Conservation (phyloP, 2,329 filamentous ascomycete species). For the Raffaelea albimanens region DNA sequence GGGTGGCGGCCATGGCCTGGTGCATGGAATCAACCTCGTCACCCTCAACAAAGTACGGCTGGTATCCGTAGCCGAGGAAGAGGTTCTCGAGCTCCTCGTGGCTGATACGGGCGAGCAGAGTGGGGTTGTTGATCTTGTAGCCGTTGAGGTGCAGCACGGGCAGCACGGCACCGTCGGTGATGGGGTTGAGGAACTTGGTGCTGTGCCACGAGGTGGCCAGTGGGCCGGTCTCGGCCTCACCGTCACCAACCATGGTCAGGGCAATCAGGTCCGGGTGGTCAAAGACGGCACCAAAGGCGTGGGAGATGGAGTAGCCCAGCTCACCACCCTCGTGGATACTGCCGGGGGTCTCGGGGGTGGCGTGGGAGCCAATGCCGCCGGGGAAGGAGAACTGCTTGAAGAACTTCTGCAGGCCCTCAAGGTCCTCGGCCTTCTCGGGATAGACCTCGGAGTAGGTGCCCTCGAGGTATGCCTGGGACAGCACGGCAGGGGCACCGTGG, state of each 20-base stretch:
- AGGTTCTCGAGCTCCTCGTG: slow-evolving; percentile 63
- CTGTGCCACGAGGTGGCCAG: slow-evolving; percentile 74
- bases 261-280: slow-evolving; percentile 68
- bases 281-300: slow-evolving; percentile 69
- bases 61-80: slow-evolving; percentile 68
- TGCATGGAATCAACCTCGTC: slow-evolving; percentile 67
- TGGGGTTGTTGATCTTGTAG: slow-evolving; percentile 81
- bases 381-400: slow-evolving; percentile 81
- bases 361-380: slow-evolving; percentile 68
- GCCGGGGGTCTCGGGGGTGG: slow-evolving; percentile 69
- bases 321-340: slow-evolving; percentile 73
- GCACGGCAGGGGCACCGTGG: slow-evolving; percentile 66
- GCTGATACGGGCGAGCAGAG: slow-evolving; percentile 60
- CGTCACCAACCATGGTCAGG: slow-evolving; percentile 70
- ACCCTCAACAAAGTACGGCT: slow-evolving; percentile 72
- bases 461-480: slow-evolving; percentile 70
- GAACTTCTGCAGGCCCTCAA: slow-evolving; percentile 61
- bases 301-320: slow-evolving; percentile 71
- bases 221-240: slow-evolving; percentile 73
- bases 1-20: slow-evolving; percentile 69
- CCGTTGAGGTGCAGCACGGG: slow-evolving; percentile 73
- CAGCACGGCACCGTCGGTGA: slow-evolving; percentile 67
- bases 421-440: slow-evolving; percentile 60
- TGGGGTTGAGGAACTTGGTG: slow-evolving; percentile 73
- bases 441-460: slow-evolving; percentile 72